A percentile compares a stretch with the other conserved stretches of the same genome.
Conservation (phyloP, 306 rosid genomes). For the Trifolium subterraneum region DNA sequence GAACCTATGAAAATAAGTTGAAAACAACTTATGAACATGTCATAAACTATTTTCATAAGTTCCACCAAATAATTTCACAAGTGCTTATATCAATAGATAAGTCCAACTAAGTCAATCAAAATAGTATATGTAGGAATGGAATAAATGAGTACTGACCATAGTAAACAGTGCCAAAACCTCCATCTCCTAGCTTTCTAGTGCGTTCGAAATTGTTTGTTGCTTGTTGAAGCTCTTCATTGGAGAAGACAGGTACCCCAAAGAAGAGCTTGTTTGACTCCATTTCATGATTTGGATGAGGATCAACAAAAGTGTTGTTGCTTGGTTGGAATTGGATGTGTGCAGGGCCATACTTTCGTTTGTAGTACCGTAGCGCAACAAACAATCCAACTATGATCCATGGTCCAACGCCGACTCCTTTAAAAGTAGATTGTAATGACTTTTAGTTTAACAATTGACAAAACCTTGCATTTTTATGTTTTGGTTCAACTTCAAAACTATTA, state of each 20-base stretch:
- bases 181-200: constrained; percentile 63
- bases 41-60: neutral
- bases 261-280: constrained; percentile 42
- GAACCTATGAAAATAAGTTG: too few relatives aligned
- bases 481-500: neutral
- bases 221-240: constrained; percentile 61
- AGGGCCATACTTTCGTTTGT: constrained; percentile 13
- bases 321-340: constrained; percentile 15
- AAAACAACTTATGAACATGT: too few relatives aligned
- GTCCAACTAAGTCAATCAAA: neutral
- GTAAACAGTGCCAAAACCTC: constrained; percentile 74
- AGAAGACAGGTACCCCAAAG: constrained; percentile 55
- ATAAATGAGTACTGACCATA: constrained; percentile 48
- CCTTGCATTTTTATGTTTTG: neutral
- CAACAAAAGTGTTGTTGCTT: neutral
- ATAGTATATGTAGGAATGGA: neutral
- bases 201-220: constrained; percentile 61
- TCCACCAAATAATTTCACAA: neutral
- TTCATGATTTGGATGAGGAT: constrained; percentile 37
- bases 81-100: neutral
- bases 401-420: constrained; percentile 37
- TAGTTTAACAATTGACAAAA: constrained; percentile 3
- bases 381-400: constrained; percentile 16
- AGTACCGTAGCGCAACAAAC: constrained; percentile 22
- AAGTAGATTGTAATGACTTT: neutral